Evolutionary conservation across 768 basidiomycete species (phyloP).

Genomic region (Boletus insuetus): DNA sequence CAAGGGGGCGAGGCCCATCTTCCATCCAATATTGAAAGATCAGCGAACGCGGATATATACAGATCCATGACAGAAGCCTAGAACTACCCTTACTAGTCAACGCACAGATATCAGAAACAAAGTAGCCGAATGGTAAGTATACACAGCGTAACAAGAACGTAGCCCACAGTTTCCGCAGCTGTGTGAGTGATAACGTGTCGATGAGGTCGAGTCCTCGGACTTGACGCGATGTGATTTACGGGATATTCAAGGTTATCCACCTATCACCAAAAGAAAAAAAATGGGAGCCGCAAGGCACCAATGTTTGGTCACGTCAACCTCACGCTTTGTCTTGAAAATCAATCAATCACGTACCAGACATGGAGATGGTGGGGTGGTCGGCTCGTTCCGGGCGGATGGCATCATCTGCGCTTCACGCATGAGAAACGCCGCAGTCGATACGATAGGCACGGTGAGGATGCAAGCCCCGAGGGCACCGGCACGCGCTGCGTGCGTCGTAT

Average conservation of each 20-base stretch:
- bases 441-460: slow-evolving; percentile 2
- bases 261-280: background rate
- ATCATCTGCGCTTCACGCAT: slow-evolving; percentile 1
- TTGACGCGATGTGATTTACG: background rate
- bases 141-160: slow-evolving; percentile 13
- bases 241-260: background rate
- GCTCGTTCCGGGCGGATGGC: background rate
- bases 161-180: slow-evolving; percentile 9
- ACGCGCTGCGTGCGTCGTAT: slow-evolving; percentile 14
- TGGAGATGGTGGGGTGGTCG: background rate
- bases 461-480: slow-evolving; percentile 14
- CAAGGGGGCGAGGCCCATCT: background rate
- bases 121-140: slow-evolving; percentile 16
- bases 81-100: background rate
- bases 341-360: slow-evolving; percentile 9
- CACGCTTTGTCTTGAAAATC: no score
- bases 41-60: background rate
- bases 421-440: slow-evolving; percentile 6
- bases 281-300: background rate
- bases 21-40: background rate
- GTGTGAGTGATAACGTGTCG: slow-evolving; percentile 6
- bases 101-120: slow-evolving; percentile 8
- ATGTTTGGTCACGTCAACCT: background rate
- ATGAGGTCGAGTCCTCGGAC: background rate
- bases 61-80: background rate